Base-by-base conservation (phyloP, 2,329 filamentous ascomycete genomes). In the Davidsoniella virescens region DNA sequence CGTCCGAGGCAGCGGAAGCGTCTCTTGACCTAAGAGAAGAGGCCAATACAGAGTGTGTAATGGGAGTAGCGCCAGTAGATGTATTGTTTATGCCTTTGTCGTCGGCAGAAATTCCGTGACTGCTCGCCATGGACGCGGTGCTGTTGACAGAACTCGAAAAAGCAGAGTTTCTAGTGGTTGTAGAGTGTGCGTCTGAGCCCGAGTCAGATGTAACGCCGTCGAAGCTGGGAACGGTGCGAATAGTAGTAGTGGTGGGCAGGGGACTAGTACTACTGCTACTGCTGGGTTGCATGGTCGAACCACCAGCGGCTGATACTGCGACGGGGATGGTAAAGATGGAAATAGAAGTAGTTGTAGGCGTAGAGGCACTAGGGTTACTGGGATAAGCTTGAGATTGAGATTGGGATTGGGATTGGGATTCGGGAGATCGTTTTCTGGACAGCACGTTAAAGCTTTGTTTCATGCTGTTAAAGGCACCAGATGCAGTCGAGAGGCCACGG, bases 101-200 rank as follows among this genome's bases (percentile, higher is more conserved):
- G 44, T 47, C 50, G n/a, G 50, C 50, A 25, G 54, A 50, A 23
- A 64, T 58, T 39, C 36, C 48, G 47, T 56, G 64, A 59, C 55
- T 65, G 50, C 60, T 63, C 52, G 63, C 66, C 55, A 56, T 62
- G 49, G 72, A 75, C 16, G 64, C 60, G 58, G 68, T 73, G 62
- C 75, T 78, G 58, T 72, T 71, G 39, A 72, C 62, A 42, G 72
- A 76, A 63, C 72, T 75, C 39, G 73, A 75, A 56, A 77, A 72
- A 54, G 64, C 66, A 52, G 73, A 76, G 56, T 69, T 69, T 54
- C 66, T 67, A 59, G 63, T 66, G 6, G 49, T 51, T 29, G 49
- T 46, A 20, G 63, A 59, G 40, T 51, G 55, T 40, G 56, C 52
- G 47, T 67, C 65, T 47, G 64, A 66, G 54, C 67, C 68, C 40